Base-by-base conservation (phyloP, 2,329 filamentous ascomycete species). In the Penicillium sp. region DNA sequence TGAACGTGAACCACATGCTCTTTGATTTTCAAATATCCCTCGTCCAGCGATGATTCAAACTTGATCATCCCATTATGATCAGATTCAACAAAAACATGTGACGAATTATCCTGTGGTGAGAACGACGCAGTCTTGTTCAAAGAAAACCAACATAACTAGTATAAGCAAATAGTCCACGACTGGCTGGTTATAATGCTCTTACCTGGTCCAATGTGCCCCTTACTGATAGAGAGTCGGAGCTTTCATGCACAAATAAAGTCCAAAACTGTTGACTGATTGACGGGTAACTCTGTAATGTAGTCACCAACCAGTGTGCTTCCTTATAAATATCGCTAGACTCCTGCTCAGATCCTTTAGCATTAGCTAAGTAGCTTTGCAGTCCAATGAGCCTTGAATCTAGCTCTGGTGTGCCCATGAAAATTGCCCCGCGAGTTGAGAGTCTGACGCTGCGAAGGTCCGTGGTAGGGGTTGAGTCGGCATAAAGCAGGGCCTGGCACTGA, bases 351-450 rank as follows among this genome's bases (percentile, higher is more conserved):
- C 66, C 67, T 7, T 66, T 55, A 4, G 72, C 56, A 27, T 60
- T 69, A 2, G 65, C 65, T 15, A 71, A 67, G 16, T 68, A 48
- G 38, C 58, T 49, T 25, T 65, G 60, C n/a, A 74, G 67, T 10
- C 72, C 67, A 16, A 66, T 63, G 0, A 73, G 61, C 12, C 66
- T 65, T 4, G 66, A 58, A 0, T 71, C 72, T 21, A 66, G 58
- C 50, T 76, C 70, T 0, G 70, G 71, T 38, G 74, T 75, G 6
- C 73, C 73, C 27, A 75, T 62, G 59, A 75, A 75, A 6, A 66
- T 50, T 18, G 74, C 65, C 12, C 68, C 72, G 7, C 48, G 49
- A 0, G 68, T 74, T 25, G 50, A 69, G 7, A 46, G 13, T 16
- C 13, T 50, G 37, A 60, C 58, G 8, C 34, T 46, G 16, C 23